Evolutionary conservation across 2,329 filamentous ascomycete species (phyloP).

Genomic region (Fusarium nematophilum): DNA sequence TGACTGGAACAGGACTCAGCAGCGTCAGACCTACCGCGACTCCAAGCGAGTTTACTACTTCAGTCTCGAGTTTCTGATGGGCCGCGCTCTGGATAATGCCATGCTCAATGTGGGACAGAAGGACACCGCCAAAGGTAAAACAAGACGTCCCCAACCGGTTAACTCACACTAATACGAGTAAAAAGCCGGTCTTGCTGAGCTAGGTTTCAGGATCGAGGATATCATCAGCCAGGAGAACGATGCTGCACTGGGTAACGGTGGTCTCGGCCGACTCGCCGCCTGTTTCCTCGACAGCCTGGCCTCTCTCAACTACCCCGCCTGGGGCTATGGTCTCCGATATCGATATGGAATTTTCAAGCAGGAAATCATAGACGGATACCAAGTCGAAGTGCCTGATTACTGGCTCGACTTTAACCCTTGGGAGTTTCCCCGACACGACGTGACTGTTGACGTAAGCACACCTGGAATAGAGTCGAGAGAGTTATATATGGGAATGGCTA

Average conservation of each 20-base stretch:
- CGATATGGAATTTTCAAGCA: constrained; percentile 99
- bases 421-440: constrained; percentile 97
- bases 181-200: constrained; percentile 82
- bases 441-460: constrained; percentile 81
- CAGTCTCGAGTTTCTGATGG: constrained; percentile 98
- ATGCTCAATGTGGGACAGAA: constrained; percentile 97
- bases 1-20: constrained; percentile 98
- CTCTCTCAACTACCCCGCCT: constrained; percentile 93
- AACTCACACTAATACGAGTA: constrained; percentile 3
- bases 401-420: constrained; percentile 99
- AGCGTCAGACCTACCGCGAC: constrained; percentile 90
- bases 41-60: constrained; percentile 97
- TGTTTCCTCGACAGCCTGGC: constrained; percentile 98
- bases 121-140: constrained; percentile 79
- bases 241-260: constrained; percentile 94
- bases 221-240: constrained; percentile 95
- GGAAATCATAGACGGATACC: constrained; percentile 97
- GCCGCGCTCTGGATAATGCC: constrained; percentile 94
- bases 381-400: constrained; percentile 98
- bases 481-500: constrained; percentile 1
- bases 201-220: constrained; percentile 97
- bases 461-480: neutral
- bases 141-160: neutral
- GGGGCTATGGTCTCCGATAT: constrained; percentile 97
- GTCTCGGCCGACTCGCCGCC: constrained; percentile 91